These are phyloP conservation scores for Dioszegia crocea DNA, from an alignment of 768 basidiomycete species.

Conservation along the genomic window DNA sequence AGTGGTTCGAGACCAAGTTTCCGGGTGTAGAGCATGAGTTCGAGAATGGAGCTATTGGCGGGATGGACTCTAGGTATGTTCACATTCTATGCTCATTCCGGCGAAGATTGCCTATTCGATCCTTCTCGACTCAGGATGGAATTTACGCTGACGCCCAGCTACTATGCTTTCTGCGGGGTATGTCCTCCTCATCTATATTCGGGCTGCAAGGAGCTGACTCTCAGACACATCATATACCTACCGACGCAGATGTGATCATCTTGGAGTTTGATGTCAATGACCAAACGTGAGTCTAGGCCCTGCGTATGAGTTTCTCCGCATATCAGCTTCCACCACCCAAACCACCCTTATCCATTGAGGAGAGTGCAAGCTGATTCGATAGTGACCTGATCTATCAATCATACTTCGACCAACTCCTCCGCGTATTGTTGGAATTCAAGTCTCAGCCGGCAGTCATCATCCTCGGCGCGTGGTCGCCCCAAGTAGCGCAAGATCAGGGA, in stretches of 20 bases:
- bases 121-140: no score
- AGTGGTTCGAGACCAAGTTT: conserved; percentile 40
- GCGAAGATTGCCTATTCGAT: no score
- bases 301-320: no score
- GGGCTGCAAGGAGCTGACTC: neutral
- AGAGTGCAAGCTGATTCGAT: conserved; percentile 13
- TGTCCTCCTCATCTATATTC: no score
- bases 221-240: conserved; percentile 44
- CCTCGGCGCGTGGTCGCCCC: conserved; percentile 44
- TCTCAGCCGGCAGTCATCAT: conserved; percentile 44
- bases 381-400: conserved; percentile 34
- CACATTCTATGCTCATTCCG: neutral
- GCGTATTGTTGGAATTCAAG: conserved; percentile 39
- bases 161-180: conserved; percentile 48
- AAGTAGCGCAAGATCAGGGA: conserved; percentile 42
- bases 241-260: conserved; percentile 44
- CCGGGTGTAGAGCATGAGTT: conserved; percentile 38
- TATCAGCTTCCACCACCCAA: no score
- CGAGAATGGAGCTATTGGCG: conserved; percentile 47
- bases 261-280: conserved; percentile 49
- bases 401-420: conserved; percentile 44
- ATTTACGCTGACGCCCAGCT: conserved; percentile 15
- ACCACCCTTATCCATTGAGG: no score
- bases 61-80: conserved; percentile 42
- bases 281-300: conserved; percentile 28